Percentiles rank a stretch among this genome's conserved stretches.
These are phyloP conservation scores for Pichia sporocuriosa DNA, from an alignment of 805 yeast species.

Conservation along the genomic window DNA sequence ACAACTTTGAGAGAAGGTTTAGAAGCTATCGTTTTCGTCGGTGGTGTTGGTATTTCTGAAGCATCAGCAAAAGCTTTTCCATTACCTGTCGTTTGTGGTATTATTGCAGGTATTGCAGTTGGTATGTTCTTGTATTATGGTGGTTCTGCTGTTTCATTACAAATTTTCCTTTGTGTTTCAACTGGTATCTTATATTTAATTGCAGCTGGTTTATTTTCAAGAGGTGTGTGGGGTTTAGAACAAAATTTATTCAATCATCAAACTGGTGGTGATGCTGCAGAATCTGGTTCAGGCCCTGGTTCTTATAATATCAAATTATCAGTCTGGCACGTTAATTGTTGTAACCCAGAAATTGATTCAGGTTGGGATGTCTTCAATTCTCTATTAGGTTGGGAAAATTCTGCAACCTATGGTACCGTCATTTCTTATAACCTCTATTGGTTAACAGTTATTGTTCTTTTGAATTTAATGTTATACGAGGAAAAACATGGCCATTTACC, in stretches of 20 bases:
- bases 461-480: slow-evolving; percentile 66
- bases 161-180: slow-evolving; percentile 77
- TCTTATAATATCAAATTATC: slow-evolving; percentile 72
- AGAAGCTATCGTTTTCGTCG: slow-evolving; percentile 93
- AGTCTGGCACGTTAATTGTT: slow-evolving; percentile 97
- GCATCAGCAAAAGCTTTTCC: slow-evolving; percentile 63
- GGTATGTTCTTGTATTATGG: slow-evolving; percentile 74
- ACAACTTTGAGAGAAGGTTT: slow-evolving; percentile 95
- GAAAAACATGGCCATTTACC: slow-evolving; percentile 83
- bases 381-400: slow-evolving; percentile 92
- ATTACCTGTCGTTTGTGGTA: slow-evolving; percentile 84
- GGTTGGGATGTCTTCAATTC: slow-evolving; percentile 99
- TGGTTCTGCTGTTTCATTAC: slow-evolving; percentile 79
- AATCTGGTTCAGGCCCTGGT: slow-evolving; percentile 91
- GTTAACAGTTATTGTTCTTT: slow-evolving; percentile 53
- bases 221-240: slow-evolving; percentile 90
- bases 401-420: slow-evolving; percentile 91
- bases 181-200: slow-evolving; percentile 86
- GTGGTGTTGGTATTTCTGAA: slow-evolving; percentile 75
- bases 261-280: slow-evolving; percentile 95
- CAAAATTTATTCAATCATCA: slow-evolving; percentile 50
- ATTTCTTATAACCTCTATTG: slow-evolving; percentile 85
- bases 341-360: slow-evolving; percentile 84
- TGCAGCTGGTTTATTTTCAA: slow-evolving; percentile 87
- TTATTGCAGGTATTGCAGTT: slow-evolving; percentile 66